phyloP scores from a whole-genome alignment of 2,329 filamentous ascomycete species.

The Colletotrichum tabaci region DNA sequence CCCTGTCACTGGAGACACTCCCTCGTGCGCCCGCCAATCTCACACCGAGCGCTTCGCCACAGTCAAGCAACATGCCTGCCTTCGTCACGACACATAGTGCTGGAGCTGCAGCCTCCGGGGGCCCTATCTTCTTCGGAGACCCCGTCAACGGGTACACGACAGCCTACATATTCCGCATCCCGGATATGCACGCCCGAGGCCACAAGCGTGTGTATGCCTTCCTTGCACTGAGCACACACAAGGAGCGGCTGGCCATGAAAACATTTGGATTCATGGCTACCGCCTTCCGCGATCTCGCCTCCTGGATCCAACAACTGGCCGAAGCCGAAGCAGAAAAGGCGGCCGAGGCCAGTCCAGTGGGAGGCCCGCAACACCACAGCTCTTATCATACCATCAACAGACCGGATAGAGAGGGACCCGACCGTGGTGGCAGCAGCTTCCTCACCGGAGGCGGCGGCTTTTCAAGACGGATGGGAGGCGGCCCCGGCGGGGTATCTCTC shows the following conservation, averaged over 20 bases:
- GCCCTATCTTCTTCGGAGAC: slow-evolving; percentile 79
- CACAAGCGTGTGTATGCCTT: slow-evolving; percentile 80
- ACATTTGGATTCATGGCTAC: slow-evolving; percentile 74
- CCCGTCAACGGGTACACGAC: slow-evolving; percentile 77
- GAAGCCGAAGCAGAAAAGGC: slow-evolving; percentile 74
- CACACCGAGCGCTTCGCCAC: slow-evolving; percentile 47
- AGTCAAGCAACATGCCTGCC: slow-evolving; percentile 57
- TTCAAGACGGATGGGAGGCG: slow-evolving; percentile 70
- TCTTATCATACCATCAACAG: slow-evolving; percentile 27
- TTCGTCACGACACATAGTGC: slow-evolving; percentile 70
- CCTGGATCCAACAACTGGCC: slow-evolving; percentile 76
- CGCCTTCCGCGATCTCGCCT: slow-evolving; percentile 75
- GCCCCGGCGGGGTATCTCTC: slow-evolving; percentile 68
- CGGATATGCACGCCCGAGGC: slow-evolving; percentile 76
- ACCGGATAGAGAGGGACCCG: slow-evolving; percentile 41
- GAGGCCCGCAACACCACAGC: slow-evolving; percentile 59
- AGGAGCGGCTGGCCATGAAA: slow-evolving; percentile 76
- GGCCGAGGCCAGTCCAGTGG: slow-evolving; percentile 59
- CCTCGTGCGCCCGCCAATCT: slow-evolving; percentile 64
- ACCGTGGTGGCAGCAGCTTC: slow-evolving; percentile 68
- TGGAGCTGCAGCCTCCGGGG: slow-evolving; percentile 71
- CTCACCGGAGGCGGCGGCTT: slow-evolving; percentile 70
- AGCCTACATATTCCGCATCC: slow-evolving; percentile 79
- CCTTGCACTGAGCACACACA: slow-evolving; percentile 75
- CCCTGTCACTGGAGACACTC: slow-evolving; percentile 76